Evolutionary conservation across 257 asterid species (phyloP).

Genomic region (Solanum rostratum): DNA sequence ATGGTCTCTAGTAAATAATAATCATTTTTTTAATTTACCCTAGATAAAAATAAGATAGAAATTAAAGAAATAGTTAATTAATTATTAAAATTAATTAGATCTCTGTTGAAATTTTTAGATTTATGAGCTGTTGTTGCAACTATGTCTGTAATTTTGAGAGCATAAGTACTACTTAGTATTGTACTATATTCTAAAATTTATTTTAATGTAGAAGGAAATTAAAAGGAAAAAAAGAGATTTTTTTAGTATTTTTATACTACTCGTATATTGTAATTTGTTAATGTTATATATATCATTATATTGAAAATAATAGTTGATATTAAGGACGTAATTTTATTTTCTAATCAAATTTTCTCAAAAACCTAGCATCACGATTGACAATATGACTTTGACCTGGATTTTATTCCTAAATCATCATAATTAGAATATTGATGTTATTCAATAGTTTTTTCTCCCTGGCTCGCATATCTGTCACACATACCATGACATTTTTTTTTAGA

Average conservation of each 20-base stretch:
- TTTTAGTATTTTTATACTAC: background rate
- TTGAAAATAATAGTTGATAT: background rate
- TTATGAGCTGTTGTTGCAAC: background rate
- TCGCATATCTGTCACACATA: too few relatives aligned
- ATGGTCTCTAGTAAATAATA: background rate
- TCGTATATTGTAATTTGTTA: background rate
- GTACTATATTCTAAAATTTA: background rate
- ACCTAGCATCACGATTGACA: background rate
- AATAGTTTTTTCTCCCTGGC: too few relatives aligned
- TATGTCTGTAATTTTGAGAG: background rate
- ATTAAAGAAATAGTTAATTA: background rate
- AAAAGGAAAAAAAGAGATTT: background rate
- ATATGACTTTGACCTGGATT: background rate
- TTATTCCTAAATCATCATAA: background rate
- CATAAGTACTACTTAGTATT: background rate
- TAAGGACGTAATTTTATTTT: background rate
- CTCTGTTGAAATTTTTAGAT: background rate
- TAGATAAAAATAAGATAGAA: background rate
- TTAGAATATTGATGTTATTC: too few relatives aligned
- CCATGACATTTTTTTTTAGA: too few relatives aligned
- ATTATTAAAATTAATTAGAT: background rate
- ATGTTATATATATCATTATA: background rate
- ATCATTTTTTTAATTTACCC: background rate
- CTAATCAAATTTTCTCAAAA: background rate
- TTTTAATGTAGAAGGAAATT: background rate